A percentile compares a stretch with the other conserved stretches of the same genome.
Evolutionary conservation across 2,329 filamentous ascomycete genomes (phyloP).

Genomic region (Didymella keratinophila): DNA sequence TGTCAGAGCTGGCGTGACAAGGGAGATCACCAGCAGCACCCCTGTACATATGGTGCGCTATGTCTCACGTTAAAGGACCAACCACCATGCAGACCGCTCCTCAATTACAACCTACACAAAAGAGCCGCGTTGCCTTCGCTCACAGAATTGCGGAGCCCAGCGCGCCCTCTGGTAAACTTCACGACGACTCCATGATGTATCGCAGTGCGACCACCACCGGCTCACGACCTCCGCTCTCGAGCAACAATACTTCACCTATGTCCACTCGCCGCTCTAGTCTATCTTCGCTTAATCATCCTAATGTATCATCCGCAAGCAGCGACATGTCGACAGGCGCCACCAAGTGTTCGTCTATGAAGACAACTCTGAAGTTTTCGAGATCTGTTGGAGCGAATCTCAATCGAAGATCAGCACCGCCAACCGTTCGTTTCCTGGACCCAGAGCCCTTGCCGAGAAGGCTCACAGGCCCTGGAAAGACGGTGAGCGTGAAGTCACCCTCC

Average conservation of each 20-base stretch:
- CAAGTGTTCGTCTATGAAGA: conserved; percentile 33
- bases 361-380: conserved; percentile 31
- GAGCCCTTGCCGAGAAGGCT: conserved; percentile 22
- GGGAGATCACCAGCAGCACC: conserved; percentile 31
- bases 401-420: conserved; percentile 30
- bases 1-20: conserved; percentile 23
- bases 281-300: conserved; percentile 28
- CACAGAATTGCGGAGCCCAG: conserved; percentile 9
- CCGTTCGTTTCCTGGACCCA: conserved; percentile 38
- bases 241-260: conserved; percentile 28
- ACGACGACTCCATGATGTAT: conserved; percentile 5
- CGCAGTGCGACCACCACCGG: conserved; percentile 16
- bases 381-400: conserved; percentile 22
- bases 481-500: neutral
- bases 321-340: conserved; percentile 8
- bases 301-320: conserved; percentile 27
- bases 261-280: conserved; percentile 23
- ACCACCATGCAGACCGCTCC: conserved; percentile 27
- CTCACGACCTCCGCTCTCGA: conserved; percentile 23
- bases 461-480: conserved; percentile 1
- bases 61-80: conserved; percentile 31
- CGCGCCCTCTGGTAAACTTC: conserved; percentile 14
- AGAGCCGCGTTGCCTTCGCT: conserved; percentile 14
- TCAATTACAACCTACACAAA: conserved; percentile 32
- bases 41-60: conserved; percentile 21